These are phyloP conservation scores for Silene uniflora DNA, from an alignment of 148 eudicot genomes.

Conservation along the genomic window DNA sequence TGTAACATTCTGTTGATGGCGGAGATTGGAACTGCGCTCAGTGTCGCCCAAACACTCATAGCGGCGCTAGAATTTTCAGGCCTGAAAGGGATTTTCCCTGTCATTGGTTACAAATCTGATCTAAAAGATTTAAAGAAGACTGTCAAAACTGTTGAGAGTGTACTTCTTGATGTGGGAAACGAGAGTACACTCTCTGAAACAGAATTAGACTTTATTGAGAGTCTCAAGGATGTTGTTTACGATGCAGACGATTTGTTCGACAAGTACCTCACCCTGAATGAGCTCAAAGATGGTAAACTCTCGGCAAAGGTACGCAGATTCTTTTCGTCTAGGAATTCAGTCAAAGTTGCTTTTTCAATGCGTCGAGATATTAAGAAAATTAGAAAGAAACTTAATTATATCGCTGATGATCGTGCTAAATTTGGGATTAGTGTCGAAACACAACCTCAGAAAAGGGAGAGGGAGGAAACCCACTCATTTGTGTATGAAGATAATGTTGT, in stretches of 20 bases:
- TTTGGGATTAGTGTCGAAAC: constrained; percentile 11
- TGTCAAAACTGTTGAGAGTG: too few species aligned
- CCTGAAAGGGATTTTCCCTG: neutral
- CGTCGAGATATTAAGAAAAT: constrained; percentile 9
- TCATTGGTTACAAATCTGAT: neutral
- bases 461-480: constrained; percentile 15
- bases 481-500: constrained; percentile 12
- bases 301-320: constrained; percentile 18
- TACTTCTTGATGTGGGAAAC: too few species aligned
- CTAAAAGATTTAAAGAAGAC: too few species aligned
- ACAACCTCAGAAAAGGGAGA: neutral
- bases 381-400: constrained; percentile 9
- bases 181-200: too few species aligned
- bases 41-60: constrained; percentile 9
- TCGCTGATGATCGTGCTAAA: neutral
- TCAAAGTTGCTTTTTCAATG: constrained; percentile 4
- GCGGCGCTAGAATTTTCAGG: constrained; percentile 5
- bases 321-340: constrained; percentile 7
- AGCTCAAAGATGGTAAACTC: neutral
- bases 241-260: neutral
- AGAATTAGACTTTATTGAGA: too few species aligned
- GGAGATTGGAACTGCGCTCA: neutral
- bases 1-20: neutral
- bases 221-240: too few species aligned
- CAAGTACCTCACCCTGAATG: constrained; percentile 6